phyloP scores from a whole-genome alignment of 352 stramenopile genomes.

The Phytophthora citricola region DNA sequence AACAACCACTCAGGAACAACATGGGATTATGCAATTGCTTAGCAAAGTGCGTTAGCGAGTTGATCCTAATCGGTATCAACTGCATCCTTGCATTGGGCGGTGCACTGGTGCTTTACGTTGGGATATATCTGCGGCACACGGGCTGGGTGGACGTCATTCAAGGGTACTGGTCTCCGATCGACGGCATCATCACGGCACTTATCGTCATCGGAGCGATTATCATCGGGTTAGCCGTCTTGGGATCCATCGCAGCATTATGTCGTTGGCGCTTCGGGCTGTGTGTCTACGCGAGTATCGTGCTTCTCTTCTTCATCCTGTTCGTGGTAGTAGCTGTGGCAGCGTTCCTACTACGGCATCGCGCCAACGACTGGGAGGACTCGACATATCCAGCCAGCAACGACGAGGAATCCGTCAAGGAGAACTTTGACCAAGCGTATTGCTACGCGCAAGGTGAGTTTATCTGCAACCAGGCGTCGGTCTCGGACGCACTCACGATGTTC shows the following conservation, averaged over 20 bases:
- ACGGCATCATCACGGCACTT: conserved; percentile 54
- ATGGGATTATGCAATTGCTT: conserved; percentile 42
- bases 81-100: conserved; percentile 63
- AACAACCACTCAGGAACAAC: conserved; percentile 1
- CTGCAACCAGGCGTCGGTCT: conserved; percentile 64
- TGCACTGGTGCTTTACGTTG: conserved; percentile 59
- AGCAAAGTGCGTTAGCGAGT: conserved; percentile 39
- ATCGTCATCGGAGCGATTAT: conserved; percentile 60
- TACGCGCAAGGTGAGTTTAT: conserved; percentile 78
- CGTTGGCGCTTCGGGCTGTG: conserved; percentile 64
- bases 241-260: conserved; percentile 62
- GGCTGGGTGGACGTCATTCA: conserved; percentile 72
- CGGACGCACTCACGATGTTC: conserved; percentile 64
- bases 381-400: conserved; percentile 56
- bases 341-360: conserved; percentile 52
- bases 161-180: conserved; percentile 56
- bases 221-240: conserved; percentile 65
- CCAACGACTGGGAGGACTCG: conserved; percentile 54
- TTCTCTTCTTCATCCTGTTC: conserved; percentile 63
- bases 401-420: conserved; percentile 58
- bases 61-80: conserved; percentile 70
- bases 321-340: conserved; percentile 48
- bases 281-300: conserved; percentile 61
- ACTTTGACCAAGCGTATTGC: conserved; percentile 78
- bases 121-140: conserved; percentile 48